Base-by-base conservation (phyloP, 2,329 filamentous ascomycete genomes). In the Alternaria sp. region DNA sequence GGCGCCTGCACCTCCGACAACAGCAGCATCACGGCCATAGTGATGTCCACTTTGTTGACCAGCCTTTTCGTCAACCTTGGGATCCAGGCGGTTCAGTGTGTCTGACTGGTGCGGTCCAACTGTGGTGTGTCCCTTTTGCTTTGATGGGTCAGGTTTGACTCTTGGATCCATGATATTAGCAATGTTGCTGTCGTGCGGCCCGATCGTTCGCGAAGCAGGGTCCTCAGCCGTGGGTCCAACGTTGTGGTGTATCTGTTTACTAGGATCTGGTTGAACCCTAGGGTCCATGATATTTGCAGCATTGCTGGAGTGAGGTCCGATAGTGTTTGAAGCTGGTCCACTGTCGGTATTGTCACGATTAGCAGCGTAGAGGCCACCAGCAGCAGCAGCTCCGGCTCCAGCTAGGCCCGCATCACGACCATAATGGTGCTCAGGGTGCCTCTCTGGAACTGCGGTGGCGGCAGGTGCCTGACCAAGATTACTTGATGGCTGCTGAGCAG, bases 271-370 rank as follows among this genome's bases (percentile, higher is more conserved):
- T 28, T 71, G 67, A 16, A 68, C 67, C 26, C 64, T 51, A 26
- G 79, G 78, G 39, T 80, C 79, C 9, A 80, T 65, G 32, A 66
- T 56, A 57, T 78, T 78, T 2, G 70, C 75, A 12, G 65, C 65
- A 38, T 75, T 73, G 54, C 75, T 77, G 20, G 68, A 64, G 51
- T 78, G 75, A 22, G 75, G 73, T 7, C 75, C 75, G n/a, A 68
- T 63, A 7, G 68, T 73, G 9, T 42, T 63, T 5, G 69, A 65
- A 26, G 70, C 66, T 48, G 68, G 64, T 5, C 69, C 70, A 44
- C 63, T 64, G 16, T 71, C 57, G 11, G 67, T 65, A 18, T 69
- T 55, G 18, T 69, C 63, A 42, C 57, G 62, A 16, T 67, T 67
- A 1, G 59, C 48, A 44, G 67, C 61, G 26, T 70, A 62, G n/a